Evolutionary conservation across 2,329 filamentous ascomycete species (phyloP).

Genomic region (Penicillium sp.): DNA sequence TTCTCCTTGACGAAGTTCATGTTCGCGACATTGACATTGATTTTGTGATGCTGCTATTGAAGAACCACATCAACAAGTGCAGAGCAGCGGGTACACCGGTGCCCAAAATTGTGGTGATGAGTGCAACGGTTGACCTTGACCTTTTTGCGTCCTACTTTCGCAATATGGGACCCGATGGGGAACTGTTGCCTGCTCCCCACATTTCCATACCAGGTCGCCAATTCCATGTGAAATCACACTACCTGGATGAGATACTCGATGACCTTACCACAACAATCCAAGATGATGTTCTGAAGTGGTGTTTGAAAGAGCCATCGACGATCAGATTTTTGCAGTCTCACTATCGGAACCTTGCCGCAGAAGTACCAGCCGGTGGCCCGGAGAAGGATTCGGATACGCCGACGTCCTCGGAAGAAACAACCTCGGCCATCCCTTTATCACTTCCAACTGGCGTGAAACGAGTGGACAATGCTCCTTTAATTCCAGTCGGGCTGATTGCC

Average conservation of each 20-base stretch:
- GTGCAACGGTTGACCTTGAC: conserved; percentile 50
- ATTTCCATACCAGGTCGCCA: conserved; percentile 49
- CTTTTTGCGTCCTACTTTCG: conserved; percentile 51
- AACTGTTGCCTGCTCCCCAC: conserved; percentile 40
- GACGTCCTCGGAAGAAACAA: background rate
- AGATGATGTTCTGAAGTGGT: conserved; percentile 15
- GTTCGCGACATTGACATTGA: conserved; percentile 51
- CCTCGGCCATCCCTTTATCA: background rate
- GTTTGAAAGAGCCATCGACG: conserved; percentile 14
- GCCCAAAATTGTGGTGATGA: conserved; percentile 54
- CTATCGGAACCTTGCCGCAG: background rate
- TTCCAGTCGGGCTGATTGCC: conserved; percentile 48
- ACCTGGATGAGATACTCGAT: conserved; percentile 44
- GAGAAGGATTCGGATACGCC: conserved; percentile 11
- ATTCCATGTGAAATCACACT: conserved; percentile 47
- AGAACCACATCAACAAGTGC: conserved; percentile 44
- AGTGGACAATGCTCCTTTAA: conserved; percentile 39
- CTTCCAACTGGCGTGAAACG: background rate
- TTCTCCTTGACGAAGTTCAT: conserved; percentile 57
- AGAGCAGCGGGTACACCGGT: conserved; percentile 32
- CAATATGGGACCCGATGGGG: conserved; percentile 32
- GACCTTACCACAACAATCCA: conserved; percentile 31
- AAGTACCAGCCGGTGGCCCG: background rate
- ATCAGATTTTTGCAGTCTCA: conserved; percentile 12
- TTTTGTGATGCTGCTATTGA: conserved; percentile 50